Evolutionary conservation across 768 basidiomycete species (phyloP).

Genomic region (Boletus rufocinnamomeus): DNA sequence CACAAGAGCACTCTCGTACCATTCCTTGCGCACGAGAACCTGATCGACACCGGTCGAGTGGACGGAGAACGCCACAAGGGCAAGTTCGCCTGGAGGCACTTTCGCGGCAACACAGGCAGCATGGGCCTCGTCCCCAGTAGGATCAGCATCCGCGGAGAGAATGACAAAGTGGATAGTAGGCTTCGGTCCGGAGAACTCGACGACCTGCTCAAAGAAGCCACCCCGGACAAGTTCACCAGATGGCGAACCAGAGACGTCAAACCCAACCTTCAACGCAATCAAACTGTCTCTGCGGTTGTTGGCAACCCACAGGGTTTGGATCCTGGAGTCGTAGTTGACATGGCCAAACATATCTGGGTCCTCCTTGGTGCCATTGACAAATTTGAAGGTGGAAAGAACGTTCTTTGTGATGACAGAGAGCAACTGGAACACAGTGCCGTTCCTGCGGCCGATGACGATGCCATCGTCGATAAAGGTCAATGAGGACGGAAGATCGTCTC

Average conservation of each 20-base stretch:
- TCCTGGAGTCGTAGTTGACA: constrained; percentile 79
- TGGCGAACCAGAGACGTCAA: constrained; percentile 57
- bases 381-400: constrained; percentile 77
- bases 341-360: constrained; percentile 89
- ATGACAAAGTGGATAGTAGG: constrained; percentile 90
- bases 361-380: constrained; percentile 66
- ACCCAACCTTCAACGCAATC: constrained; percentile 74
- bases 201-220: constrained; percentile 76
- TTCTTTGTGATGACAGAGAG: constrained; percentile 72
- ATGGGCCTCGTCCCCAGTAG: constrained; percentile 77
- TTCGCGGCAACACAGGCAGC: constrained; percentile 85
- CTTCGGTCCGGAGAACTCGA: constrained; percentile 82
- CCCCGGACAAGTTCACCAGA: constrained; percentile 63
- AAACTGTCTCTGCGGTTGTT: constrained; percentile 84
- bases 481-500: constrained; percentile 81
- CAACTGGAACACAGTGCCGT: constrained; percentile 83
- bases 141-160: constrained; percentile 81
- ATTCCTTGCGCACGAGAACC: constrained; percentile 81
- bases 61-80: constrained; percentile 86
- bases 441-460: constrained; percentile 81
- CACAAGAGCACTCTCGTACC: constrained; percentile 71
- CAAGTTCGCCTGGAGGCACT: constrained; percentile 71
- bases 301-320: constrained; percentile 86
- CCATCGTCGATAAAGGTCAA: constrained; percentile 84
- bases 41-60: constrained; percentile 89